Base-by-base conservation (phyloP, 768 basidiomycete species). In the Favolaschia claudopus region DNA sequence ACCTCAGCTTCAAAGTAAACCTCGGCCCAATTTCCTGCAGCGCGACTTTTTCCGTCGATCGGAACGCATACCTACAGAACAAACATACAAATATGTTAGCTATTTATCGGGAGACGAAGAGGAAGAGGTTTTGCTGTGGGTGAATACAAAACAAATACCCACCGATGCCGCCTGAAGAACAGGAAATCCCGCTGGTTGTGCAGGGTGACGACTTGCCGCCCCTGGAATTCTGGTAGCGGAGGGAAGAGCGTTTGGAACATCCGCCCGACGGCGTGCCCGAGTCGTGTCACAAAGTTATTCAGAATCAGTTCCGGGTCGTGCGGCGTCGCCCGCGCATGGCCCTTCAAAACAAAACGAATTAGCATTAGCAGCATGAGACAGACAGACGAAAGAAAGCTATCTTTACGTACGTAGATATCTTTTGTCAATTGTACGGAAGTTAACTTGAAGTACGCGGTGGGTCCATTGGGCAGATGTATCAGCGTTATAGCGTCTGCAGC, bases 111-210 rank as follows among this genome's bases (percentile, higher is more conserved):
- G 28, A 60, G 50, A 7, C 60, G 40, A 57, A 63, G 59, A 60
- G 57, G 56, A 62, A 47, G 17, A 24, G n/a, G n/a, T n/a, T n/a
- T n/a, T n/a, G n/a, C n/a, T n/a, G n/a, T n/a, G n/a, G n/a, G n/a
- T n/a, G n/a, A n/a, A n/a, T n/a, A n/a, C n/a, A n/a, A n/a, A n/a
- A n/a, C n/a, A n/a, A 39, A 4, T 29, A 69, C 85, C 49, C 58
- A 96, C 89, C 97, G 85, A 79, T 99, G 97, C 56, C 97, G 82
- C 62, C 97, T 81, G 80, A 99, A 96, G 79, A 99, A 99, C 55
- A 99, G 76, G 76, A 99, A 99, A 77, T 99, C 97, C 43, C 97
- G 86, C 72, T 97, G 95, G 69, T 98, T 98, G 70, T 99, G 97
- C 19, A 99, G 80, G 3, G 96, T 97, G 13, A 99, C 96, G 10